Conservation (phyloP, 164 flowering plant genomes). For the Vitis rupestris region DNA sequence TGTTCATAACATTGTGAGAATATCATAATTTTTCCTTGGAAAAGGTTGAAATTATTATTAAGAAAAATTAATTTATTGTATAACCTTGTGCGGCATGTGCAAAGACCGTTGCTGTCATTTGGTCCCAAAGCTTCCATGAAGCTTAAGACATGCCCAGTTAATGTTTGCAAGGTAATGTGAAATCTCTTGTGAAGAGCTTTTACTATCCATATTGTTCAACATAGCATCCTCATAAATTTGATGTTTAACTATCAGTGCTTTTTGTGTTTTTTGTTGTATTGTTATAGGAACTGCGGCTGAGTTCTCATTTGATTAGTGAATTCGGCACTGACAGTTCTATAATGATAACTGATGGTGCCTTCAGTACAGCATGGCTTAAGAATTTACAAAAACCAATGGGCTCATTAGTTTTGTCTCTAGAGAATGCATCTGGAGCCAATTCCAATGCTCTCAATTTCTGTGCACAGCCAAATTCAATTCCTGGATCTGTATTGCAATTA, state of each 20-base stretch:
- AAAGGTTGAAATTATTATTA: too few relatives aligned
- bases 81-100: slow-evolving; percentile 70
- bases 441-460: slow-evolving; percentile 46
- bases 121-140: slow-evolving; percentile 89
- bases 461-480: slow-evolving; percentile 76
- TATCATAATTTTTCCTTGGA: too few relatives aligned
- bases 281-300: slow-evolving; percentile 70
- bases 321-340: slow-evolving; percentile 59
- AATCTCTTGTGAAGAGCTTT: background rate
- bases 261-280: background rate
- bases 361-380: slow-evolving; percentile 82
- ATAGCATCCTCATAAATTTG: background rate
- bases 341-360: slow-evolving; percentile 67
- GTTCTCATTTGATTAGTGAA: slow-evolving; percentile 76
- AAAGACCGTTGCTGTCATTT: slow-evolving; percentile 79
- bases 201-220: background rate
- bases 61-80: too few relatives aligned
- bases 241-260: background rate
- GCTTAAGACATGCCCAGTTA: slow-evolving; percentile 72
- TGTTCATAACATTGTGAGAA: too few relatives aligned
- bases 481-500: slow-evolving; percentile 67
- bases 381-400: slow-evolving; percentile 54
- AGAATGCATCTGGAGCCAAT: slow-evolving; percentile 36
- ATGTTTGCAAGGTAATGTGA: slow-evolving; percentile 74
- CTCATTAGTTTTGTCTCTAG: slow-evolving; percentile 49